These are phyloP conservation scores for Backusella tarrabulga DNA, from an alignment of 192 early-diverging fungal genomes.

Conservation along the genomic window DNA sequence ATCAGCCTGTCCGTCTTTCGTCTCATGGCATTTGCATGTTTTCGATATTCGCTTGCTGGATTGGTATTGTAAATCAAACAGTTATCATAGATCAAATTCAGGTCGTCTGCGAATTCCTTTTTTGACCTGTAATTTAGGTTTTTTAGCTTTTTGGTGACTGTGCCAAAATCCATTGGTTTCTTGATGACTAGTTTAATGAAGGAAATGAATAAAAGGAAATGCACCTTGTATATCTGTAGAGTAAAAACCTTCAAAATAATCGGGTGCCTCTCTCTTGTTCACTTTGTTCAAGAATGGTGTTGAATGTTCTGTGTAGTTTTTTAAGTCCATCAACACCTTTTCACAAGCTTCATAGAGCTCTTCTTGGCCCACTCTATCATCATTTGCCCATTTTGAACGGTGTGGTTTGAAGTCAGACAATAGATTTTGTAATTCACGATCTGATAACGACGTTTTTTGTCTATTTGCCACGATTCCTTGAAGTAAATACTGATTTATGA, in stretches of 20 bases:
- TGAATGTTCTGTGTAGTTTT: constrained; percentile 78
- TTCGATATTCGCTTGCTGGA: constrained; percentile 83
- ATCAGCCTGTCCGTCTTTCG: constrained; percentile 72
- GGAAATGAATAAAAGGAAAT: not conserved
- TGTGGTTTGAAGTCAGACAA: constrained; percentile 79
- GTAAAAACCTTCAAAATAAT: constrained; percentile 74
- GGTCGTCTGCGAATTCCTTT: constrained; percentile 78
- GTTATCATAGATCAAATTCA: constrained; percentile 88
- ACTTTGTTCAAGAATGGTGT: constrained; percentile 87
- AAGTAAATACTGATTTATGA: constrained; percentile 62
- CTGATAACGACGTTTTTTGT: constrained; percentile 56
- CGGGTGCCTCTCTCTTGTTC: constrained; percentile 84
- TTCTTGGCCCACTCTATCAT: constrained; percentile 85
- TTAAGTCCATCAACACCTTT: constrained; percentile 77
- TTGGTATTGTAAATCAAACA: constrained; percentile 87
- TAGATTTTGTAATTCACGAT: constrained; percentile 69
- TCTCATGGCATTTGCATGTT: constrained; percentile 77
- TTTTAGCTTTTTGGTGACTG: constrained; percentile 86
- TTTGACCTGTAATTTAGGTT: constrained; percentile 79
- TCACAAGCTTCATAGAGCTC: constrained; percentile 89
- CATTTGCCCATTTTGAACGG: constrained; percentile 87
- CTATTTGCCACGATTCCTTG: constrained; percentile 73
- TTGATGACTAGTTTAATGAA: constrained; percentile 66
- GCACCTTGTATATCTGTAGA: not conserved
- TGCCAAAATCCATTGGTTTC: constrained; percentile 91